phyloP scores from a whole-genome alignment of 306 rosid species.

The Quercus aquifolioides region DNA sequence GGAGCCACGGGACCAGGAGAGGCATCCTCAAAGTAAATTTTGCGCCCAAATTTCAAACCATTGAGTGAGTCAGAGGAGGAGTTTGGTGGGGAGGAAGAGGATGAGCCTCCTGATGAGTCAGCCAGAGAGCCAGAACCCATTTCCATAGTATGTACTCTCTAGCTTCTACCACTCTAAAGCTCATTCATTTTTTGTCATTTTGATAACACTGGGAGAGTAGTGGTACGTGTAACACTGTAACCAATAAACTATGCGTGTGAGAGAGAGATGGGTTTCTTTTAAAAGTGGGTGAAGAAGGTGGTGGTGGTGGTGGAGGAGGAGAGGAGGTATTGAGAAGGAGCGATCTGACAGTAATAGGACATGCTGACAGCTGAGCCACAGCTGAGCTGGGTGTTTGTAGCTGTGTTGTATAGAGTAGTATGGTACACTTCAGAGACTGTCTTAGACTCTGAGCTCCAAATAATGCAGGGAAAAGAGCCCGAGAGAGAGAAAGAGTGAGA shows the following conservation, averaged over 20 bases:
- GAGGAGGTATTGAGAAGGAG: conserved; percentile 35
- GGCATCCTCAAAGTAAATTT: conserved; percentile 75
- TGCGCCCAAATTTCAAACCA: conserved; percentile 70
- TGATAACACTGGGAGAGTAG: neutral
- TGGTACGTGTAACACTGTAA: neutral
- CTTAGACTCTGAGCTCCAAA: neutral
- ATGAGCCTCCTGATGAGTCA: conserved; percentile 45
- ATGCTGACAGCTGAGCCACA: conserved; percentile 25
- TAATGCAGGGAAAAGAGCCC: conserved; percentile 6
- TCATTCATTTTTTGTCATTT: conserved; percentile 24
- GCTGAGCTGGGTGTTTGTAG: neutral
- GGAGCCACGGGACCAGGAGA: conserved; percentile 27
- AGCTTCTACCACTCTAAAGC: conserved; percentile 20
- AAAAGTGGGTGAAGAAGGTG: conserved; percentile 17
- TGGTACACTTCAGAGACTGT: conserved; percentile 19
- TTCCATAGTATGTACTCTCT: conserved; percentile 11
- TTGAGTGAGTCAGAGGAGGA: conserved; percentile 61
- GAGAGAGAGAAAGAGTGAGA: neutral
- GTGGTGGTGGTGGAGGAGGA: conserved; percentile 17
- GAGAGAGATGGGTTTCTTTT: neutral
- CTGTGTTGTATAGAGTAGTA: neutral
- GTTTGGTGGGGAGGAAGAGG: conserved; percentile 47
- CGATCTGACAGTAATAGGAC: conserved; percentile 32
- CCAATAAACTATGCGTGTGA: neutral
- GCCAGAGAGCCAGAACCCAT: conserved; percentile 61